phyloP scores from a whole-genome alignment of 176 grass and related monocot species.

The Tuctoria greenei region DNA sequence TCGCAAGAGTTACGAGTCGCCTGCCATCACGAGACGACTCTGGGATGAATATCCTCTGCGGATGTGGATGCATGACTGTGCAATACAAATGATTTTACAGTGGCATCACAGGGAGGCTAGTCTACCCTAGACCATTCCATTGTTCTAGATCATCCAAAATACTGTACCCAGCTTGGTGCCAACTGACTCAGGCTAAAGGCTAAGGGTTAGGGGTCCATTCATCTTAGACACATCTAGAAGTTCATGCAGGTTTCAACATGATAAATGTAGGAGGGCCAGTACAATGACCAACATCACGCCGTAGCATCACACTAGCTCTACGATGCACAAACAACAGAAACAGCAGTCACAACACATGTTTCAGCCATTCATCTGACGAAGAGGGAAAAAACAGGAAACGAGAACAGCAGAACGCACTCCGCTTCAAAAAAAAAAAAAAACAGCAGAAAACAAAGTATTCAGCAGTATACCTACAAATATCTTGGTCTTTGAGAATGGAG shows the following conservation, averaged over 20 bases:
- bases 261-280: background rate
- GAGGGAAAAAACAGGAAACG: background rate
- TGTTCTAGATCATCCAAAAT: background rate
- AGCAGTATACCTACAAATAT: background rate
- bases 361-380: background rate
- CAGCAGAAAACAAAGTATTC: no score
- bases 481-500: background rate
- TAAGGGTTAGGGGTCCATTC: background rate
- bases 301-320: background rate
- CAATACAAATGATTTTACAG: no score
- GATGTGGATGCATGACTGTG: no score
- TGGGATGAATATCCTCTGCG: no score
- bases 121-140: background rate
- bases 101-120: background rate
- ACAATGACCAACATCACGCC: background rate
- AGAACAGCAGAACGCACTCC: background rate
- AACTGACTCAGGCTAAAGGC: background rate
- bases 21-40: no score
- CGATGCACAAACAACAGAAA: background rate
- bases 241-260: background rate
- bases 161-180: background rate
- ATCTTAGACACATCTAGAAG: background rate
- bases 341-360: background rate
- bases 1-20: background rate
- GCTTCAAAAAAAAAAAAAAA: no score